Evolutionary conservation across 2,329 filamentous ascomycete species (phyloP).

Genomic region (Fusarium subglutinans): DNA sequence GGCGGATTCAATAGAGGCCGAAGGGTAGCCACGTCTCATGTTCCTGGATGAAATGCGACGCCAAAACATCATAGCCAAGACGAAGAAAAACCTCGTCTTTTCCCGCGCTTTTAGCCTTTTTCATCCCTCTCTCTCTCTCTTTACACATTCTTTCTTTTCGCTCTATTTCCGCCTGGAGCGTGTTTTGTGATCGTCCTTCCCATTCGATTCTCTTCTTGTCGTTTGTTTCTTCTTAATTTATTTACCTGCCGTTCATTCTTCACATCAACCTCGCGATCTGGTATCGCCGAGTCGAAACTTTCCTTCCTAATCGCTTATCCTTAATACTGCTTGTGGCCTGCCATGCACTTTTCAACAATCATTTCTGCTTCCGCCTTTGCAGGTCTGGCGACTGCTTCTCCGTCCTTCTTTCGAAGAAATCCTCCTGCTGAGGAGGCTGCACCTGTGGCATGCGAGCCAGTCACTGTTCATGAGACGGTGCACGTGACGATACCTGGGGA

Average conservation of each 20-base stretch:
- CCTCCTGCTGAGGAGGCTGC: constrained; percentile 15
- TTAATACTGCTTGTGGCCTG: neutral
- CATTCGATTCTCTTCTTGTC: constrained; percentile 12
- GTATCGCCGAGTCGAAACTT: constrained; percentile 18
- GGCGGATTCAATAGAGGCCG: constrained; percentile 9
- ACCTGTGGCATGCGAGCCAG: constrained; percentile 5
- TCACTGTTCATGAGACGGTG: constrained; percentile 8
- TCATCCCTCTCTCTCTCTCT: neutral
- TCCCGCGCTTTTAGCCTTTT: constrained; percentile 14
- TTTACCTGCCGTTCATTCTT: constrained; percentile 11
- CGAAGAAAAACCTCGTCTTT: constrained; percentile 19
- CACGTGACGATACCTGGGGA: constrained; percentile 14
- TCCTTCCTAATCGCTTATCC: neutral
- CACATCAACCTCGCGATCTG: constrained; percentile 17
- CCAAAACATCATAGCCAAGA: constrained; percentile 23
- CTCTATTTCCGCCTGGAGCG: constrained; percentile 14
- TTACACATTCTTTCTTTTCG: neutral
- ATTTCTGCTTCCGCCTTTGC: constrained; percentile 10
- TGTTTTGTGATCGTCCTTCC: neutral
- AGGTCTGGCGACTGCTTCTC: constrained; percentile 19
- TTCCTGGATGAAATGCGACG: neutral
- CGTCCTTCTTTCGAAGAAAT: constrained; percentile 17
- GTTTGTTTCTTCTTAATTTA: constrained; percentile 6
- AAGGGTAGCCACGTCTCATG: constrained; percentile 25
- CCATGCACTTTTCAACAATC: constrained; percentile 21